Evolutionary conservation across 352 stramenopile species (phyloP), one percentile per base, ranked within the genome.

Genomic region (Proteromonas lacertae): DNA sequence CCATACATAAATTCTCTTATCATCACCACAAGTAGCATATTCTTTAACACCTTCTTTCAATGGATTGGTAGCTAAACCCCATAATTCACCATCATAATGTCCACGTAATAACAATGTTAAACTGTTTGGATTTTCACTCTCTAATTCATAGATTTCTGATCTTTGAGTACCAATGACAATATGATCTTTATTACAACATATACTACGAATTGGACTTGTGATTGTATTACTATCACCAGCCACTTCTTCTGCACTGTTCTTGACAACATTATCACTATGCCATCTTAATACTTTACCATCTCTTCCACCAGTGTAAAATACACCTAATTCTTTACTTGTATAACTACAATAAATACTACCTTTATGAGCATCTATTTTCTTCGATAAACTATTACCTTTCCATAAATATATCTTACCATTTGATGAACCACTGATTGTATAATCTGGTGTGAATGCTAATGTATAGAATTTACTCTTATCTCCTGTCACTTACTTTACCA

Each of bases 391-490:
- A 4, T 55, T 47, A 5, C 62, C 43, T 24, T 67, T 64, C 40
- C 80, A 82, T 12, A 52, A 55, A 44, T 73, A 80, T n/a, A 80
- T 46, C 46, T 80, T 63, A 7, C 66, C 68, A 20, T 57, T 73
- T 7, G 56, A 62, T 16, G 62, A 75, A 5, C 66, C 68, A 13
- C 72, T 64, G 18, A 79, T 53, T 9, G 64, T 59, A 39, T 80
- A 62, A 38, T 64, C 62, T 57, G 12, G 62, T 61, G 39, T 60
- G 72, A 0, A 68, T 48, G 10, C 69, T 57, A 25, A 53, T 64
- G 14, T 69, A 35, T 29, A 80, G 79, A 13, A 50, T 63, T 23
- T 74, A 64, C 20, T 52, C n/a, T 1, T 63, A 42, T 9, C 63
- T 59, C 41, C 18, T 29, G 4, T 18, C 17, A 4, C 38, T 28